Conservation (phyloP, 129 eudicot species). For the Helianthus annuus region HanXRQr2.0-SUNRISE NC_035441.2:111209847-111210346, state of each 20-base stretch:
- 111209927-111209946: slow-evolving; percentile 46
- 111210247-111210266: too few relatives aligned
- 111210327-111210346: too few relatives aligned
- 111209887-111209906: slow-evolving; percentile 64
- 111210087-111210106: slow-evolving; percentile 58
- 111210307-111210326: too few relatives aligned
- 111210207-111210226: too few relatives aligned
- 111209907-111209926: slow-evolving; percentile 57
- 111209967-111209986: too few relatives aligned
- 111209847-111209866: slow-evolving; percentile 53
- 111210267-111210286: too few relatives aligned
- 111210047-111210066: slow-evolving; percentile 54
- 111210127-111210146: slow-evolving; percentile 43
- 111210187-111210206: too few relatives aligned
- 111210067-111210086: slow-evolving; percentile 51
- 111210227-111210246: too few relatives aligned
- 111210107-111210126: slow-evolving; percentile 65
- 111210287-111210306: too few relatives aligned
- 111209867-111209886: slow-evolving; percentile 74
- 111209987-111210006: too few relatives aligned
- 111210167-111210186: too few relatives aligned
- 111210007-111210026: slow-evolving; percentile 35
- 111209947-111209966: slow-evolving; percentile 16
- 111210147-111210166: too few relatives aligned
- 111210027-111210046: slow-evolving; percentile 47